Evolutionary conservation across 768 basidiomycete genomes (phyloP), one percentile per base, ranked within the genome.

Genomic region (Holtermanniella nyarrowii): DNA sequence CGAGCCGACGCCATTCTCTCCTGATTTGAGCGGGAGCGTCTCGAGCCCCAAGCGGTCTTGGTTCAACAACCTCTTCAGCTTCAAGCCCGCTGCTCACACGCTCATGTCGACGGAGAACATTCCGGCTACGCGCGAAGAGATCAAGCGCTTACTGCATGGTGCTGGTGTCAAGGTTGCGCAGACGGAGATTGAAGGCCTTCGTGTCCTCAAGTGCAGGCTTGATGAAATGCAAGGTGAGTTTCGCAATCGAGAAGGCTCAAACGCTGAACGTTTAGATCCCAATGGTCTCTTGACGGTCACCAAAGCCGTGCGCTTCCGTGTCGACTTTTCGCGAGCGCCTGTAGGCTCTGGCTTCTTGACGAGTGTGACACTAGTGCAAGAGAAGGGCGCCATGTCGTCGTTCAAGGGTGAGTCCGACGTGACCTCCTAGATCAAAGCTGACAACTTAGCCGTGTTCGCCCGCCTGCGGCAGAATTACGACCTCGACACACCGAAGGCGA

Each of bases 11-110:
- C 61, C 65, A 3, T 66, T 57, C 54, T 57, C 59, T n/a, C 47
- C 58, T 24, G 58, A 62, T 24, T 37, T 60, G 16, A n/a, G 54
- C 13, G 59, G 55, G 40, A 50, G 51, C 26, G 44, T 55, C 14
- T 45, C 53, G n/a, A 44, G 44, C 4, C 78, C 80, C 16, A 82
- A 78, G 72, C 79, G 80, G 55, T 79, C 77, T 46, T 97, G 91
- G 93, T 80, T 99, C 55, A 81, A 82, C 42, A 85, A 82, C 61
- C 78, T 95, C 40, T 91, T 96, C 78, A 85, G 80, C 66, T 83
- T 88, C 74, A 87, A 84, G 62, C 81, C 86, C 11, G 48, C 62
- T 5, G 57, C 74, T 21, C 74, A 70, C 55, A 72, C 70, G 0
- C 59, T 76, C 43, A 61, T 70, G 53, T 75, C 74, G 12, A 66